Base-by-base conservation (phyloP, 495 filamentous ascomycete genomes). In the Neurospora cerealis region DNA sequence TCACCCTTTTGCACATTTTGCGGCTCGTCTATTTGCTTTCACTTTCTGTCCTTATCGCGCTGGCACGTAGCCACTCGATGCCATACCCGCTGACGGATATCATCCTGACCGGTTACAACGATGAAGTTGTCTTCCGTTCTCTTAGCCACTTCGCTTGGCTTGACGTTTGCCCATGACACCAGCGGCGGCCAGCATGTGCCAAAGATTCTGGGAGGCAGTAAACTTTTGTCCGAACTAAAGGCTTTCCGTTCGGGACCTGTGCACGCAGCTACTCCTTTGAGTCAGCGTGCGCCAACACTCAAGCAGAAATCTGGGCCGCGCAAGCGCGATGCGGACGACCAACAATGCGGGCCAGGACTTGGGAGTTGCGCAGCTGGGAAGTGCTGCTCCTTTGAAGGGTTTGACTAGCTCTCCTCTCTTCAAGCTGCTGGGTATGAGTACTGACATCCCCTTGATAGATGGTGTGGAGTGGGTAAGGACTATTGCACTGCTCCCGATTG, bases 401-500 rank as follows among this genome's bases (percentile, higher is more conserved):
- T 72, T 62, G 78, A 77, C 44, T 69, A 60, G 36, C 40, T 32
- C 36, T 54, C 46, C 36, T 38, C 60, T 84, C 9, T 70, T 34
- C 11, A 44, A 34, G 37, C 54, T 17, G 54, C 13, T 8, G 24
- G 21, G 54, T 62, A 28, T 62, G 54, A 62, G 24, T 62, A 62
- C 85, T 81, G 86, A 87, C 78, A 42, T 34, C 15, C 39, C 15
- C n/a, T 42, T 38, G 24, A 32, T 44, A 88, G 86, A 3, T 88
- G 81, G 80, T 93, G 91, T 76, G 92, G 92, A 11, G 85, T 79
- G 11, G 86, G 86, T 3, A 79, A 75, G 72, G 87, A 86, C 13
- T 91, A 92, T 78, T 95, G 92, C 79, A 78, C 79, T 21, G 87
- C 91, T 39, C 92, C 92, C 4, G 89, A 91, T 73, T 94, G 92